phyloP scores from a whole-genome alignment of 495 filamentous ascomycete species.

The Podospora australis region DNA sequence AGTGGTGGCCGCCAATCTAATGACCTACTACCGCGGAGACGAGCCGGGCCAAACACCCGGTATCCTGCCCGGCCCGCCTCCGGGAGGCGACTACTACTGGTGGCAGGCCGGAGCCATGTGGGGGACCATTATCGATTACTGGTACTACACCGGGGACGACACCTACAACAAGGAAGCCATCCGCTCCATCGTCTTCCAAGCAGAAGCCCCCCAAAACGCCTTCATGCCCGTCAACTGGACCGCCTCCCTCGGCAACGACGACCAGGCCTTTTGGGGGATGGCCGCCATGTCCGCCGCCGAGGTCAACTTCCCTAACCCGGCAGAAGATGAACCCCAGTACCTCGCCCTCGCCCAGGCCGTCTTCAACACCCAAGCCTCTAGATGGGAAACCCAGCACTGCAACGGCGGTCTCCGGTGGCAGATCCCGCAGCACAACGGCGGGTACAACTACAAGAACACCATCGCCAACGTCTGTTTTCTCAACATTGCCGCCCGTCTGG shows the following conservation, averaged over 20 bases:
- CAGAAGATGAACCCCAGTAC: conserved; percentile 58
- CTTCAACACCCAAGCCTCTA: conserved; percentile 64
- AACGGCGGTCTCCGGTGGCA: conserved; percentile 79
- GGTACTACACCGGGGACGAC: conserved; percentile 56
- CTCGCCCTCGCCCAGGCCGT: conserved; percentile 73
- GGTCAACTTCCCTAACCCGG: conserved; percentile 55
- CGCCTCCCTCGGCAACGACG: conserved; percentile 58
- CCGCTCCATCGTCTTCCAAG: conserved; percentile 53
- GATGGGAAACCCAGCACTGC: conserved; percentile 61
- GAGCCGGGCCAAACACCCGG: conserved; percentile 39
- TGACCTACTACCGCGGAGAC: conserved; percentile 43
- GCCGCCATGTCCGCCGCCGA: conserved; percentile 64
- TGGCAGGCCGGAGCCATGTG: conserved; percentile 76
- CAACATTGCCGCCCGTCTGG: conserved; percentile 64
- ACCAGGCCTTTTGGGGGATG: conserved; percentile 64
- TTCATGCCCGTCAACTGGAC: conserved; percentile 61
- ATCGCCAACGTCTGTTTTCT: conserved; percentile 64
- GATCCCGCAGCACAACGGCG: conserved; percentile 66
- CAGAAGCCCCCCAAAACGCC: conserved; percentile 45
- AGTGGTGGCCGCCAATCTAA: conserved; percentile 42
- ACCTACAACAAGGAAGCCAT: conserved; percentile 52
- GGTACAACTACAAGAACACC: conserved; percentile 73
- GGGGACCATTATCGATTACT: conserved; percentile 63
- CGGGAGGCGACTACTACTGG: conserved; percentile 56
- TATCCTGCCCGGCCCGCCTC: conserved; percentile 53